Evolutionary conservation across 164 flowering plant genomes (phyloP).

Genomic region (Amborella trichopoda): DNA sequence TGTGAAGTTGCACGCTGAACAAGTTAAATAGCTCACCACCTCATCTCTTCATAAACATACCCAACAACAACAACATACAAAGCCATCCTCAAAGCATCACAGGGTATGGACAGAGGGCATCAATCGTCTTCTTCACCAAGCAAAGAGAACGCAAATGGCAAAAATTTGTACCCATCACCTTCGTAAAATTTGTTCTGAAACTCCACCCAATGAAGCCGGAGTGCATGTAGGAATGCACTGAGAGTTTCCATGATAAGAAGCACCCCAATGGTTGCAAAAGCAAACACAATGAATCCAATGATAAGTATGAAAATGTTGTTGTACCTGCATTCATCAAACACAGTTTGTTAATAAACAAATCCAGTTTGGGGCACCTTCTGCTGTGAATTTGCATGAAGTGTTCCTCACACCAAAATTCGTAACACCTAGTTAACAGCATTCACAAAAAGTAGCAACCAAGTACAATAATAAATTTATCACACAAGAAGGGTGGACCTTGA

Average conservation of each 20-base stretch:
- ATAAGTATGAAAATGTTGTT: conserved; percentile 63
- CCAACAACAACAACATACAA: no score
- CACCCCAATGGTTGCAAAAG: conserved; percentile 89
- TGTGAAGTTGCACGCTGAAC: no score
- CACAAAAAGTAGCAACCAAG: no score
- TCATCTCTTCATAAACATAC: no score
- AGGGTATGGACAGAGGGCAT: background rate
- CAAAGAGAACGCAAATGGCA: conserved; percentile 58
- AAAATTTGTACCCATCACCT: conserved; percentile 93
- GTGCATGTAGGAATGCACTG: conserved; percentile 92
- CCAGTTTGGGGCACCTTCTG: no score
- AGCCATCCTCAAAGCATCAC: no score
- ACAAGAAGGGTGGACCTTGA: no score
- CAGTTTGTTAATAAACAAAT: background rate
- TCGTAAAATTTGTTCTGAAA: conserved; percentile 95
- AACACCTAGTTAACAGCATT: no score
- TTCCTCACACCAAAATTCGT: no score
- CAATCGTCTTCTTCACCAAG: conserved; percentile 55
- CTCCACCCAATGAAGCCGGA: conserved; percentile 99
- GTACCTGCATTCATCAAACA: conserved; percentile 37
- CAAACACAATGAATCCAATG: conserved; percentile 68
- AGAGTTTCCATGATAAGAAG: conserved; percentile 95
- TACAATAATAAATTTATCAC: no score
- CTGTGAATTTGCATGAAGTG: no score
- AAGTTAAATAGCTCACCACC: no score